Conservation (phyloP, 306 rosid species). For the Pyrus betulifolia region DNA sequence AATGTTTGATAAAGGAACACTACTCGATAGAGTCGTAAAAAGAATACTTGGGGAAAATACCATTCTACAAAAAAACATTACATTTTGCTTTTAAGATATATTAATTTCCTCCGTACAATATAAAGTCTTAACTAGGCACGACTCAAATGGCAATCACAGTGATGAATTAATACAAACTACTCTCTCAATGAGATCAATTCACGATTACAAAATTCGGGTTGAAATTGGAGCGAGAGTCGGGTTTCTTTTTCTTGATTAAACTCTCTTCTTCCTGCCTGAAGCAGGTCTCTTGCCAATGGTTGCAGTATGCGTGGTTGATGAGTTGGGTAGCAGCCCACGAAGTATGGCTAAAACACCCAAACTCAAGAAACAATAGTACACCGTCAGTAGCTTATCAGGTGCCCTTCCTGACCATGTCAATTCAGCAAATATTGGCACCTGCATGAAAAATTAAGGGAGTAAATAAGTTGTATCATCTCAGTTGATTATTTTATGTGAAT, state of each 20-base stretch:
- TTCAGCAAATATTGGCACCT: conserved; percentile 16
- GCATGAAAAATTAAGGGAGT: background rate
- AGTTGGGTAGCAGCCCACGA: conserved; percentile 6
- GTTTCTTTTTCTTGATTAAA: background rate
- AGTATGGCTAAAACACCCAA: conserved; percentile 8
- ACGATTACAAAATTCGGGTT: background rate
- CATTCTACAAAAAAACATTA: background rate
- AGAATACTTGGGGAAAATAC: background rate
- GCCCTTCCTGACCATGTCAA: conserved; percentile 9
- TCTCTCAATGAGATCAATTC: background rate
- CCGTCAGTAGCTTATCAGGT: background rate
- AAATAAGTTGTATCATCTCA: background rate
- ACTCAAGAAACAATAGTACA: conserved; percentile 11
- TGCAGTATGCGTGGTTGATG: background rate
- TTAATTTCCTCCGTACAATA: background rate
- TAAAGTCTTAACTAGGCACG: background rate
- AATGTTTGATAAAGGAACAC: background rate
- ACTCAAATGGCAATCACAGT: background rate
- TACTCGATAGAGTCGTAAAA: no score
- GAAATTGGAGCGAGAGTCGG: background rate
- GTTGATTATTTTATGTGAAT: background rate
- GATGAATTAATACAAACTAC: background rate
- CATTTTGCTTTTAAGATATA: background rate
- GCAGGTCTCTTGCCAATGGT: conserved; percentile 1
- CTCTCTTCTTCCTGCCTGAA: conserved; percentile 4